Conservation (phyloP, 352 stramenopile genomes). For the Phytophthora cryptogea region DNA sequence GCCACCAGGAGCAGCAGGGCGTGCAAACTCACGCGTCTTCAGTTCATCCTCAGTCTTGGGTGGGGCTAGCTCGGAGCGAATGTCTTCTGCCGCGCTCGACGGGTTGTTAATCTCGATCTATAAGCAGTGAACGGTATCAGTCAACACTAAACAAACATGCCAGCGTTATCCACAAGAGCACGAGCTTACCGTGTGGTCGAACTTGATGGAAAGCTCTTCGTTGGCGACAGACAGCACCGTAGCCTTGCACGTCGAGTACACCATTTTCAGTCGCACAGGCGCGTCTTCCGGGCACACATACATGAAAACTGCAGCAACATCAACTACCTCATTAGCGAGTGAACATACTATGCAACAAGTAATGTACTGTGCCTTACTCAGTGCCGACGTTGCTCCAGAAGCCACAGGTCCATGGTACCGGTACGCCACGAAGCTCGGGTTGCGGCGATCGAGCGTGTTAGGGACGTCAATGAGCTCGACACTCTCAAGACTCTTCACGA, state of each 20-base stretch:
- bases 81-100: constrained; percentile 60
- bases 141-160: not conserved
- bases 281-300: constrained; percentile 91
- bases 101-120: constrained; percentile 82
- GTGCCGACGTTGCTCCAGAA: constrained; percentile 30
- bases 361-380: constrained; percentile 38
- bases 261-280: constrained; percentile 89
- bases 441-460: constrained; percentile 58
- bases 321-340: not conserved
- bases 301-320: constrained; percentile 69
- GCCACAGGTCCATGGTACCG: constrained; percentile 57
- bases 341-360: not conserved
- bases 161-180: not conserved
- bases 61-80: constrained; percentile 58
- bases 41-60: constrained; percentile 65
- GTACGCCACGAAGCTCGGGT: constrained; percentile 81
- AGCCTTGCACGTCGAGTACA: constrained; percentile 90
- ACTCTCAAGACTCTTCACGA: constrained; percentile 78
- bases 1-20: constrained; percentile 66
- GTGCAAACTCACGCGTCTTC: constrained; percentile 75
- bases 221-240: constrained; percentile 75
- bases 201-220: constrained; percentile 61
- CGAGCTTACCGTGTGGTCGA: constrained; percentile 64
- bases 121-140: constrained; percentile 6
- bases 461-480: constrained; percentile 74